Conservation (phyloP, 108 stramenopile species). For the Conticribra weissflogii region DNA sequence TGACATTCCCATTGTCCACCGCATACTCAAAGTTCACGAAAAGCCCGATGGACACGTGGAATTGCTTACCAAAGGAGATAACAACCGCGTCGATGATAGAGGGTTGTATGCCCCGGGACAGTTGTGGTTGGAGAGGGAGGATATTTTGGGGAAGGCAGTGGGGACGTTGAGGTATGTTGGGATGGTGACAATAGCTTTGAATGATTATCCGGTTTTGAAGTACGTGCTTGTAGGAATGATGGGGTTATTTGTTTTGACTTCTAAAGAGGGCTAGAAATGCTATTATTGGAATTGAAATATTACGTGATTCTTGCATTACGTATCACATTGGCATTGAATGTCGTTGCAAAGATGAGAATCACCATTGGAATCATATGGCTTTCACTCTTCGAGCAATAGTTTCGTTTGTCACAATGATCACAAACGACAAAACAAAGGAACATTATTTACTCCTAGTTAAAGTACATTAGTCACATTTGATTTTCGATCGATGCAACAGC, state of each 20-base stretch:
- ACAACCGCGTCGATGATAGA: slow-evolving; percentile 98
- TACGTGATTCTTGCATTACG: no score
- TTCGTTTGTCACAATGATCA: no score
- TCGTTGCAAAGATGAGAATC: no score
- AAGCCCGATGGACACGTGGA: slow-evolving; percentile 86
- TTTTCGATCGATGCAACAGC: no score
- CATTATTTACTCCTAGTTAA: no score
- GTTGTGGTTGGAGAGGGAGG: slow-evolving; percentile 97
- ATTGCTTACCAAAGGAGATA: slow-evolving; percentile 99
- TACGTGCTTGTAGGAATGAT: slow-evolving; percentile 98
- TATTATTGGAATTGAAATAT: background rate
- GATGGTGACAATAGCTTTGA: slow-evolving; percentile 99
- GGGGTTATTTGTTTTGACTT: slow-evolving; percentile 98
- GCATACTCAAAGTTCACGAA: slow-evolving; percentile 96
- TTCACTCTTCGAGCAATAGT: no score
- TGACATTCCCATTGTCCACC: slow-evolving; percentile 99
- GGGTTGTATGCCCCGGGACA: slow-evolving; percentile 99
- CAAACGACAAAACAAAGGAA: no score
- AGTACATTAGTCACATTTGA: no score
- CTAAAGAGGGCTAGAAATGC: slow-evolving; percentile 82
- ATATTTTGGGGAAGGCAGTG: slow-evolving; percentile 97
- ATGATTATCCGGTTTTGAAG: slow-evolving; percentile 98
- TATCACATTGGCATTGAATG: no score
- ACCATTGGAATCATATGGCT: no score
- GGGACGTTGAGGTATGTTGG: slow-evolving; percentile 96